phyloP scores from a whole-genome alignment of 2,329 filamentous ascomycete genomes.

The Fusarium sulawesiense region DNA sequence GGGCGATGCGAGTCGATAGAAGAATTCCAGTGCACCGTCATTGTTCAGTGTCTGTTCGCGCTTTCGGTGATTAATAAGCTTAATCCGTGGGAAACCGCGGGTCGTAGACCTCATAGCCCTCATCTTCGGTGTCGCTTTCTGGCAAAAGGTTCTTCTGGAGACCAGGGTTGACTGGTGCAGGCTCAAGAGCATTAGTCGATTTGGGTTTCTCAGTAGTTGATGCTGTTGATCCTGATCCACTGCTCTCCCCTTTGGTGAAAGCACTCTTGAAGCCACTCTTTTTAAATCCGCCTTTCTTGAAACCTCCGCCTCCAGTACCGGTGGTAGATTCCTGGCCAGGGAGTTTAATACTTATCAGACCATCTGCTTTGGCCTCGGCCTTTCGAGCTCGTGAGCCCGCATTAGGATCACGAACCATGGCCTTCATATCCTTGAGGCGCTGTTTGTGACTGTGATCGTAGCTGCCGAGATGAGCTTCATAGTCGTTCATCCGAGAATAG shows the following conservation, averaged over 20 bases:
- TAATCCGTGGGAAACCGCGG: constrained; percentile 70
- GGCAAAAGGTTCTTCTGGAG: constrained; percentile 43
- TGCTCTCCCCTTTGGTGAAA: constrained; percentile 67
- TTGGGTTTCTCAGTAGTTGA: constrained; percentile 57
- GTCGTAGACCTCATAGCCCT: constrained; percentile 77
- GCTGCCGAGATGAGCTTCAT: constrained; percentile 91
- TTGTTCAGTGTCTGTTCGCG: not conserved
- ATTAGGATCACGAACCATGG: constrained; percentile 78
- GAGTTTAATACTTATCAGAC: constrained; percentile 75
- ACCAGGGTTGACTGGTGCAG: constrained; percentile 33
- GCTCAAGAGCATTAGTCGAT: constrained; percentile 36
- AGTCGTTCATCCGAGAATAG: constrained; percentile 95
- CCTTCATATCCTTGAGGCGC: constrained; percentile 88
- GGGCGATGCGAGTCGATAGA: constrained; percentile 7
- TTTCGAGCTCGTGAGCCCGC: constrained; percentile 73
- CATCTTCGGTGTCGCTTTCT: constrained; percentile 75
- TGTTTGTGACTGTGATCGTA: constrained; percentile 98
- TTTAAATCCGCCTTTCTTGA: constrained; percentile 79
- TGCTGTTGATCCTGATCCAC: constrained; percentile 49
- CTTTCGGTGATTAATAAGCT: constrained; percentile 42
- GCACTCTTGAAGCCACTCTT: constrained; percentile 86
- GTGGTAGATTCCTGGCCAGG: constrained; percentile 51
- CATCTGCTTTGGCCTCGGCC: constrained; percentile 76
- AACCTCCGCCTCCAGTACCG: constrained; percentile 56
- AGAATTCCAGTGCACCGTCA: not conserved